Evolutionary conservation across 345 rosid genomes (phyloP), one percentile per base, ranked within the genome.

Genomic region (Raphanus sativus): DNA sequence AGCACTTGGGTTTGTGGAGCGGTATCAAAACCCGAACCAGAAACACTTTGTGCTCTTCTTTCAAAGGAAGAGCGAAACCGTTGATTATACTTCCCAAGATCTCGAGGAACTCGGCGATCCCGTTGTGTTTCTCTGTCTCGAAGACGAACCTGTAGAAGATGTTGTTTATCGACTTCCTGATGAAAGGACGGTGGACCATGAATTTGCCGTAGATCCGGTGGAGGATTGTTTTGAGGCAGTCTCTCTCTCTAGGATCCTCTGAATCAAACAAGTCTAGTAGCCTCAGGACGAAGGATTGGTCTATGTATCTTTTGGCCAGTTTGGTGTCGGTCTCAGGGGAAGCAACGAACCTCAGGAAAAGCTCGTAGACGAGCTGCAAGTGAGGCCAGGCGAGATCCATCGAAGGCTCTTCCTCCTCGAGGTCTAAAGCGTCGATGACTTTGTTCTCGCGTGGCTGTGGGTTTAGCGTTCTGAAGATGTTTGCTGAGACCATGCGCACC

Each of bases 381-480:
- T 90, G 95, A 74, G 92, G 88, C 95, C 95, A 90, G 9, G 90
- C 88, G 40, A 86, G 92, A 71, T 90, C 95, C 92, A 88, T 88
- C 28, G 77, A 77, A 21, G 90, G 88, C 74, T 90, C 95, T 67
- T 90, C 92, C 81, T 90, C 95, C 67, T 90, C 95, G 71, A 88
- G 34, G 73, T 90, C 95, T 62, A 87, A 83, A 11, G 90, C 84
- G 71, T 88, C 88, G 13, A 83, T 65, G 52, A 83, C 86, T 81
- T 88, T 90, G 65, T 82, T 86, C 52, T 86, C 90, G 17, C 88
- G 92, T 21, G 95, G 88, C 71, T 86, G 92, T 8, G 90, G 86
- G 62, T 82, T 81, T 30, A 82, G 76, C 1, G 88, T 68, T 83
- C 95, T 84, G 78, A 90, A 90, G 76, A 90, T 76, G 69, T 90